Evolutionary conservation across 164 flowering plant genomes (phyloP), one percentile per base, ranked within the genome.

Genomic region (Protea cynaroides): DNA sequence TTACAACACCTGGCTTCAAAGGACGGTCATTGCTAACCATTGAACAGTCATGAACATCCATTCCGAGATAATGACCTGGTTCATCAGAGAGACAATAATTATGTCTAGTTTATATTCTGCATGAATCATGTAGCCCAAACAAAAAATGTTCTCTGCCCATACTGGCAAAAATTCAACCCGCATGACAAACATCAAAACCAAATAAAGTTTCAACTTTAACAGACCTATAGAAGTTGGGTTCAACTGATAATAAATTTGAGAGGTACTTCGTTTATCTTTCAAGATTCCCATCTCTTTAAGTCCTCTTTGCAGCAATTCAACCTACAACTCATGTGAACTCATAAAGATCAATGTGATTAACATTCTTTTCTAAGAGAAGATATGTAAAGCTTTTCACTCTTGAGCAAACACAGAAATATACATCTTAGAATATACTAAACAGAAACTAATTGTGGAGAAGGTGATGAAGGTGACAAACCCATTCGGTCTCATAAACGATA

Each of bases 31-130:
- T 80, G 73, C 81, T 69, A 71, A 91, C 57, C 49, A 56, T 61
- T 8, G 91, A 77, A 69, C 89, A 82, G 77, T 93, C 98, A 72
- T 94, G 98, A 67, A 94, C 92, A 77, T 94, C 98, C 96, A 89
- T 90, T 66, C 98, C 98, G n/a, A 94, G 80, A 79, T 88, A 90
- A 68, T 90, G 97, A 77, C 96, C 98, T 90, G 83, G 52, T 62
- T 75, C 34, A 57, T 59, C 47, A 61, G 43, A 25, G 54, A 21
- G 40, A 61, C 18, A 49, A 40, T 18, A 13, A 49, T 18, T 40
- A 40, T 40, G 0, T 12, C 46, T 8, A 40, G 46, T 0, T 3
- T 40, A 40, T 40, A 12, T 49, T 49, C 52, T 49, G 58, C 18
- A 53, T 6, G 8, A 53, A 50, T 54, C 17, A 56, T n/a, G 37